A percentile compares a stretch with the other conserved stretches of the same genome.
Conservation (phyloP, 352 stramenopile species). For the Phytophthora fragariae region DNA sequence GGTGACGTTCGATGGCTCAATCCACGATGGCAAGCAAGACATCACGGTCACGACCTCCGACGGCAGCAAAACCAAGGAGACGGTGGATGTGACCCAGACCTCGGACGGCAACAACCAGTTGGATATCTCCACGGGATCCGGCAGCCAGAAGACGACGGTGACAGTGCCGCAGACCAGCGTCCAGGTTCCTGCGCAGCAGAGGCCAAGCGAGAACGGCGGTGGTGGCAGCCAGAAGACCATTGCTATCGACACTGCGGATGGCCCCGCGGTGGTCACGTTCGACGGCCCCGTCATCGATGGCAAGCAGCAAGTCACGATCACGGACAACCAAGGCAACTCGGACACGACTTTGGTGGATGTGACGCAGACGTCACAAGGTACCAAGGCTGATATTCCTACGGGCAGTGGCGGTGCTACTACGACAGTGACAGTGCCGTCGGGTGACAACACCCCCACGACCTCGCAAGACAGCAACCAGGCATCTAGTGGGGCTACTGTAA, state of each 20-base stretch:
- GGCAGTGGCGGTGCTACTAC: background rate
- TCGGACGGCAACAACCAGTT: background rate
- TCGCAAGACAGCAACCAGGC: background rate
- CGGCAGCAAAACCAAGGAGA: background rate
- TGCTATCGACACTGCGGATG: background rate
- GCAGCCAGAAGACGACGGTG: background rate
- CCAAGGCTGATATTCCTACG: background rate
- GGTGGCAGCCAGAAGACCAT: slow-evolving; percentile 1
- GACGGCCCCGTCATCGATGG: background rate
- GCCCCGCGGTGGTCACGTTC: background rate
- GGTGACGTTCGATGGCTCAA: background rate
- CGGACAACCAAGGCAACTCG: background rate
- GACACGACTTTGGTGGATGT: background rate
- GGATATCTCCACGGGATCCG: background rate
- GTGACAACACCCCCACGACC: background rate
- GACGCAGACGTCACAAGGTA: background rate
- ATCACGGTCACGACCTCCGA: slow-evolving; percentile 10
- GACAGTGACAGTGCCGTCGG: background rate
- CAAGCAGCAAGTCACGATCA: slow-evolving; percentile 1
- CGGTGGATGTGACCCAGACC: background rate
- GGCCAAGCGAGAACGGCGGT: background rate
- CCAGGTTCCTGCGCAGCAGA: background rate
- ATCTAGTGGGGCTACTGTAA: background rate
- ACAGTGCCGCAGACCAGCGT: background rate
- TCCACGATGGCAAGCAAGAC: background rate